Conservation (phyloP, 768 basidiomycete species). For the Rhizopogon roseolus region DNA sequence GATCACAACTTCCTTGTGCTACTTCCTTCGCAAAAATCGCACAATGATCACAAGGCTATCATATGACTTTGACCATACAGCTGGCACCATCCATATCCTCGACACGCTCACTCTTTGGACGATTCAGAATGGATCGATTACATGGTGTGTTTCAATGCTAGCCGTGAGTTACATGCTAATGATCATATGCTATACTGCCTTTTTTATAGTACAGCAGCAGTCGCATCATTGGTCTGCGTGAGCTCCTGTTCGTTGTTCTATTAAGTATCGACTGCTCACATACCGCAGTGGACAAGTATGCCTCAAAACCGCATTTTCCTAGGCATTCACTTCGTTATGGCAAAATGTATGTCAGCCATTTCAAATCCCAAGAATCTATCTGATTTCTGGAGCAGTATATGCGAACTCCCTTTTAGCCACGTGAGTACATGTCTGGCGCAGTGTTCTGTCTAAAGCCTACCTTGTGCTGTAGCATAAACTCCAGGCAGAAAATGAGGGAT, state of each 20-base stretch:
- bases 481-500: constrained; percentile 7
- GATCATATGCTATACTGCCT: neutral
- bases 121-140: constrained; percentile 16
- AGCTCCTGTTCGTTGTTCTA: neutral
- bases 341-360: constrained; percentile 15
- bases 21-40: constrained; percentile 34
- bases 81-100: constrained; percentile 17
- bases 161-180: neutral
- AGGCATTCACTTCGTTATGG: constrained; percentile 18
- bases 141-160: constrained; percentile 7
- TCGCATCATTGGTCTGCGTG: constrained; percentile 16
- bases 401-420: constrained; percentile 23
- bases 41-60: constrained; percentile 30
- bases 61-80: neutral
- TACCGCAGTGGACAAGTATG: constrained; percentile 14
- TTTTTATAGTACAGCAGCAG: constrained; percentile 8
- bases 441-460: neutral
- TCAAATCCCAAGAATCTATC: neutral
- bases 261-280: neutral
- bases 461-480: constrained; percentile 11
- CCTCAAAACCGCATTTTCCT: constrained; percentile 18
- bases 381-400: constrained; percentile 8
- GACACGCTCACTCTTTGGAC: constrained; percentile 17
- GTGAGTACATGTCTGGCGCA: constrained; percentile 7
- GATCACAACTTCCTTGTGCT: constrained; percentile 38